These are phyloP conservation scores for Neonectria hederae DNA, from an alignment of 2,329 filamentous ascomycete species.

Conservation along the genomic window DNA sequence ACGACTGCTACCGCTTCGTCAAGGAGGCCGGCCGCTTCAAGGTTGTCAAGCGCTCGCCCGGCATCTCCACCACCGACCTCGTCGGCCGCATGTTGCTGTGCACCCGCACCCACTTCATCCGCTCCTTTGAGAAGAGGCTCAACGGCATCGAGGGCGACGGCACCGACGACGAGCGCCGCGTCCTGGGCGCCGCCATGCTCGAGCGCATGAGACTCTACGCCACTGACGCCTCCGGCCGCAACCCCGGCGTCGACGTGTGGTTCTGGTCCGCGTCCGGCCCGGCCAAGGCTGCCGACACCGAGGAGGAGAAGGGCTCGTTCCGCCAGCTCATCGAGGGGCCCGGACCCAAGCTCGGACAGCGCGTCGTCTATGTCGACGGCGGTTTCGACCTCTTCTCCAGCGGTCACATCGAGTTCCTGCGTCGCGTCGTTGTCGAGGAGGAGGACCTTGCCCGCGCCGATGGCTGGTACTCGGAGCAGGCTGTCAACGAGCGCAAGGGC, in stretches of 20 bases:
- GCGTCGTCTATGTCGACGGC: slow-evolving; percentile 93
- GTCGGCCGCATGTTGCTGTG: slow-evolving; percentile 97
- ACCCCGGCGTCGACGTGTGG: slow-evolving; percentile 85
- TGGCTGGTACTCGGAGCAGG: slow-evolving; percentile 79
- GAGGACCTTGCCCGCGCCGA: slow-evolving; percentile 71
- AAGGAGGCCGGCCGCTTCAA: slow-evolving; percentile 95
- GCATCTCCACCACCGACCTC: slow-evolving; percentile 97
- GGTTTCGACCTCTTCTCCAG: slow-evolving; percentile 97
- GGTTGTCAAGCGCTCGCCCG: slow-evolving; percentile 94
- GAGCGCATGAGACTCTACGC: slow-evolving; percentile 87
- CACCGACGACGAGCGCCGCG: slow-evolving; percentile 71
- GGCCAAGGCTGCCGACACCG: slow-evolving; percentile 54
- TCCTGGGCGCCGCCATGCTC: slow-evolving; percentile 73
- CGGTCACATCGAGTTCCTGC: slow-evolving; percentile 95
- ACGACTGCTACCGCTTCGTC: slow-evolving; percentile 98
- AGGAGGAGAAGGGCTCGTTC: slow-evolving; percentile 72
- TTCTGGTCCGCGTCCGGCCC: slow-evolving; percentile 74
- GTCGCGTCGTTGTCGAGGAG: slow-evolving; percentile 78
- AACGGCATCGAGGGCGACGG: slow-evolving; percentile 78
- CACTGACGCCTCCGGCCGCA: slow-evolving; percentile 81
- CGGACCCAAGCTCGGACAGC: slow-evolving; percentile 78
- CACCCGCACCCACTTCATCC: slow-evolving; percentile 94
- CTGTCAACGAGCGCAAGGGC: slow-evolving; percentile 68
- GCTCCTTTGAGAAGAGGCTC: slow-evolving; percentile 75
- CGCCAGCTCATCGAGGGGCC: slow-evolving; percentile 74